phyloP scores from a whole-genome alignment of 2,329 filamentous ascomycete genomes.

The Cadophora luteo-olivacea region DNA sequence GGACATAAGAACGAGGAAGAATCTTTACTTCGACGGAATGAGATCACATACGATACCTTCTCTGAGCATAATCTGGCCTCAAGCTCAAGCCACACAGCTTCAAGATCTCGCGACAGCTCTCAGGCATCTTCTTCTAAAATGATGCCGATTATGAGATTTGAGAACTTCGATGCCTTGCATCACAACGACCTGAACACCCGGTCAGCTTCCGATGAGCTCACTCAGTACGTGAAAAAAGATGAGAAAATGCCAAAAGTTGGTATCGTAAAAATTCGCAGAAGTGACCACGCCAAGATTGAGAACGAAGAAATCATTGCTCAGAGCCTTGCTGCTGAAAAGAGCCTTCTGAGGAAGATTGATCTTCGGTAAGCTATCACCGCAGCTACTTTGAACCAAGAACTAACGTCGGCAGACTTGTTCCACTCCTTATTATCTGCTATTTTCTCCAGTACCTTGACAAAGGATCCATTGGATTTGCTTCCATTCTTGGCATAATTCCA shows the following conservation, averaged over 20 bases:
- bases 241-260: neutral
- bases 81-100: neutral
- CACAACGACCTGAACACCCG: neutral
- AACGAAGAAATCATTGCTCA: neutral
- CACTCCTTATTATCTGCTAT: constrained; percentile 16
- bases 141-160: neutral
- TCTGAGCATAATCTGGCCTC: neutral
- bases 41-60: neutral
- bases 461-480: constrained; percentile 59
- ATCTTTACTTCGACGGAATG: neutral
- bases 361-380: neutral
- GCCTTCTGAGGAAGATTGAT: constrained; percentile 18
- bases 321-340: neutral
- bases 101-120: neutral
- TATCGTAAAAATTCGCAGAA: neutral
- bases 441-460: constrained; percentile 40
- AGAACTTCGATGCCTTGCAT: neutral
- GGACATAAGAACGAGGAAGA: neutral
- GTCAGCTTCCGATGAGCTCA: neutral
- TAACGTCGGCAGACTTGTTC: neutral
- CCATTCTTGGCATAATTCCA: constrained; percentile 62
- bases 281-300: neutral
- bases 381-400: too few species aligned
- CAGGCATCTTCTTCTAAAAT: constrained; percentile 1
- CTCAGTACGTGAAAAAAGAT: neutral